phyloP scores from a whole-genome alignment of 352 stramenopile genomes.

The Globisporangium mamillatum region DNA sequence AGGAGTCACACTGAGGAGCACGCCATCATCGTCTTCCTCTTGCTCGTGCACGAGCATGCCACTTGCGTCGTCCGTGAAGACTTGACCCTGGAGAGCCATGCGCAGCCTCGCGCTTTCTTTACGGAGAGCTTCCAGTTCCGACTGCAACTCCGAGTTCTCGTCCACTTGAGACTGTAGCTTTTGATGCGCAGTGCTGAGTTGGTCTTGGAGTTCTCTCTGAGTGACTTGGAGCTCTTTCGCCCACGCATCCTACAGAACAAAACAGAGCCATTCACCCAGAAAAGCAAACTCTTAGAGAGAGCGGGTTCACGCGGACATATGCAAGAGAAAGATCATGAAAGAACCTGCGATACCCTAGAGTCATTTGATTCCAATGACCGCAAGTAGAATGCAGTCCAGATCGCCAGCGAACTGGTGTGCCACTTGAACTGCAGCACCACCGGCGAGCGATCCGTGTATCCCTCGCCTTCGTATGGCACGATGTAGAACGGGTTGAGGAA shows the following conservation, averaged over 20 bases:
- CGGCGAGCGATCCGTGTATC: slow-evolving; percentile 50
- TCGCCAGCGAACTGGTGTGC: slow-evolving; percentile 78
- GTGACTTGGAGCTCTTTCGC: slow-evolving; percentile 78
- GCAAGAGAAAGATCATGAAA: slow-evolving; percentile 21
- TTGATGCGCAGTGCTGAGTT: slow-evolving; percentile 62
- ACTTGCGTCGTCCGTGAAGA: slow-evolving; percentile 63
- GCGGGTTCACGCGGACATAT: not conserved
- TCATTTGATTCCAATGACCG: slow-evolving; percentile 81
- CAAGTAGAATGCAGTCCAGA: slow-evolving; percentile 85
- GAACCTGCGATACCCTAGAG: slow-evolving; percentile 69
- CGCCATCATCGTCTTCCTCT: slow-evolving; percentile 67
- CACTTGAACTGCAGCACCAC: slow-evolving; percentile 82
- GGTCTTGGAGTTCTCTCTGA: slow-evolving; percentile 69
- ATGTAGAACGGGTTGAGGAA: slow-evolving; percentile 84
- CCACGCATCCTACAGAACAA: slow-evolving; percentile 63
- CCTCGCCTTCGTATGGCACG: slow-evolving; percentile 35
- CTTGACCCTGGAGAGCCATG: slow-evolving; percentile 61
- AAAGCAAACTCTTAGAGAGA: not conserved
- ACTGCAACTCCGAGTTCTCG: slow-evolving; percentile 71
- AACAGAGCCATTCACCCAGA: slow-evolving; percentile 6
- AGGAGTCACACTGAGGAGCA: slow-evolving; percentile 70
- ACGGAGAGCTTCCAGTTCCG: slow-evolving; percentile 63
- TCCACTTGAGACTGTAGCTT: slow-evolving; percentile 68
- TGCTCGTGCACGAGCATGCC: slow-evolving; percentile 76
- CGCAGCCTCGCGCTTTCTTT: slow-evolving; percentile 57